A percentile compares a stretch with the other conserved stretches of the same genome.
phyloP scores from a whole-genome alignment of 225 moss, liverwort and hornwort species.

The Lunularia cruciata region DNA sequence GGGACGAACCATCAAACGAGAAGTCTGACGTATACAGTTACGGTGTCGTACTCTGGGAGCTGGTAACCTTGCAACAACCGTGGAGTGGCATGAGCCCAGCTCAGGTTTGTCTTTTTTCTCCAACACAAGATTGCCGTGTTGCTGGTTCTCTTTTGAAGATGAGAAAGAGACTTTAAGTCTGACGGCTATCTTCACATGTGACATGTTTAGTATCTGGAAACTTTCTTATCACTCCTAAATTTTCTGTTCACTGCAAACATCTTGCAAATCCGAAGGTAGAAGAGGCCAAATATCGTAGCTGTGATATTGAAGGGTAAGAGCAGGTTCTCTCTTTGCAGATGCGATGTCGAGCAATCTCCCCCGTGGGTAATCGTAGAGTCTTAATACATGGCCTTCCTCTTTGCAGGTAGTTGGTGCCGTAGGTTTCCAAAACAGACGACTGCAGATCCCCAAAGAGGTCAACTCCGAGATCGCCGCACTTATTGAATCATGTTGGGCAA shows the following conservation, averaged over 20 bases:
- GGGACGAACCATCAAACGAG: conserved; percentile 59
- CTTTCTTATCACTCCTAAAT: no score
- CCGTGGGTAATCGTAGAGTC: not conserved
- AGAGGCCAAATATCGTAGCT: no score
- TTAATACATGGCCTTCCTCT: not conserved
- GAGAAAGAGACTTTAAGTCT: no score
- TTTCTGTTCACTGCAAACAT: no score
- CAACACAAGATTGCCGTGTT: no score
- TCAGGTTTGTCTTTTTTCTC: conserved; percentile 35
- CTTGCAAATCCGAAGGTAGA: no score
- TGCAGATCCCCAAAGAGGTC: conserved; percentile 47
- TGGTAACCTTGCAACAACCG: conserved; percentile 51
- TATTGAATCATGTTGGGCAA: conserved; percentile 51
- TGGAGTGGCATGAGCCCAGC: conserved; percentile 60
- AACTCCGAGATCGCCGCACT: conserved; percentile 38
- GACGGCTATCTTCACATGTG: no score
- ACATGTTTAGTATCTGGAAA: no score
- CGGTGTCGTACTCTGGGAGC: conserved; percentile 66
- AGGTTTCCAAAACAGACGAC: conserved; percentile 56
- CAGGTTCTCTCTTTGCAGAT: not conserved
- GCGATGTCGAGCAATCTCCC: not conserved
- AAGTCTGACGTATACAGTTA: conserved; percentile 62
- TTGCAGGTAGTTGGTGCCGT: conserved; percentile 64
- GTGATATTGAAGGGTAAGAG: no score
- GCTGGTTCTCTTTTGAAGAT: no score